phyloP scores from a whole-genome alignment of 73 alveolate genomes.

The Stentor roeselii region DNA sequence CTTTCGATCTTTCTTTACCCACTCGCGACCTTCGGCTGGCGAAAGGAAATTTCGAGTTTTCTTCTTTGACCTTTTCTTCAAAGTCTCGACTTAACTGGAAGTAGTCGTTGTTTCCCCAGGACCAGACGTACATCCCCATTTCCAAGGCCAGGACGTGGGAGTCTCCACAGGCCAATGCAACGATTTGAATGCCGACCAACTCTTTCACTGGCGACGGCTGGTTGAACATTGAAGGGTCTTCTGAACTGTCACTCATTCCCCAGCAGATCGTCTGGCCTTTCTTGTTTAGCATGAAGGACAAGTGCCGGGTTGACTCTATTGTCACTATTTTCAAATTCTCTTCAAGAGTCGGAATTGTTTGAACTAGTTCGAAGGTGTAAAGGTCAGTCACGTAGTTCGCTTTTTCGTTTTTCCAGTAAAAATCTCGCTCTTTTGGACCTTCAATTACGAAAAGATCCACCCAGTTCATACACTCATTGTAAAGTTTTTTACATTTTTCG shows the following conservation, averaged over 20 bases:
- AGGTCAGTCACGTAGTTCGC: background rate
- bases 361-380: background rate
- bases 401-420: background rate
- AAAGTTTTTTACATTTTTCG: background rate
- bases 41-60: too few species aligned
- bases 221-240: background rate
- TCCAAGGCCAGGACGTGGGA: conserved; percentile 3
- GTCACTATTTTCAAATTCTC: background rate
- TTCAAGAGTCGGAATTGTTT: background rate
- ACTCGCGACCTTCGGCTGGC: too few species aligned
- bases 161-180: conserved; percentile 6
- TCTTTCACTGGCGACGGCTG: background rate
- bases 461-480: background rate
- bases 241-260: background rate
- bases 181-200: background rate
- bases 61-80: background rate
- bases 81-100: background rate
- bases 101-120: background rate
- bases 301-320: background rate
- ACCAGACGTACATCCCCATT: background rate
- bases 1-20: too few species aligned
- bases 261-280: background rate
- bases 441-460: background rate
- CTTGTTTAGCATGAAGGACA: background rate
- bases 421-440: background rate